Conservation (phyloP, 164 flowering plant genomes). For the Annona cherimola region DNA sequence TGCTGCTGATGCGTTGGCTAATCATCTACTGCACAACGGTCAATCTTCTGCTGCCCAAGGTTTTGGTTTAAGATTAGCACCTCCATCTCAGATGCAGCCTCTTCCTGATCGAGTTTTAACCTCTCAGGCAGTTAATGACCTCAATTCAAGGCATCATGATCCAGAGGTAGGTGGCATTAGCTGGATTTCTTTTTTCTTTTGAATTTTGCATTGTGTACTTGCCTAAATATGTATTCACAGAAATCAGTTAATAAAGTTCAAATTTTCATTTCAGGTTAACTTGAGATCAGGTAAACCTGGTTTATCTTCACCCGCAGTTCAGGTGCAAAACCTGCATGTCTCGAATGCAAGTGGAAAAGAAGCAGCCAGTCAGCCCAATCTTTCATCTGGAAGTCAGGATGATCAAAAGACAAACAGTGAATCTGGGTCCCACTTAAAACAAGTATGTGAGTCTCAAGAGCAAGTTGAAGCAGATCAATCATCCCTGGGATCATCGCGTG, state of each 20-base stretch:
- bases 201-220: no score
- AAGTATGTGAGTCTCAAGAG: slow-evolving; percentile 21
- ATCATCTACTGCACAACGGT: slow-evolving; percentile 35
- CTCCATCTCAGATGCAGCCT: slow-evolving; percentile 22
- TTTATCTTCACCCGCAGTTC: slow-evolving; percentile 31
- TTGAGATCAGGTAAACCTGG: slow-evolving; percentile 27
- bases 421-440: slow-evolving; percentile 27
- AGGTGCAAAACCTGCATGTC: slow-evolving; percentile 33
- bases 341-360: slow-evolving; percentile 28
- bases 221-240: slow-evolving; percentile 12
- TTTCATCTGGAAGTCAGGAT: slow-evolving; percentile 20
- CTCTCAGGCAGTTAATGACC: slow-evolving; percentile 31
- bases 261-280: slow-evolving; percentile 25
- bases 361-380: slow-evolving; percentile 24
- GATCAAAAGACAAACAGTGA: slow-evolving; percentile 12
- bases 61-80: slow-evolving; percentile 26
- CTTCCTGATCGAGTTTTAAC: slow-evolving; percentile 28
- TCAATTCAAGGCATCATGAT: slow-evolving; percentile 26
- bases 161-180: slow-evolving; percentile 31
- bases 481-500: slow-evolving; percentile 26
- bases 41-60: slow-evolving; percentile 58
- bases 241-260: slow-evolving; percentile 23
- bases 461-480: slow-evolving; percentile 29
- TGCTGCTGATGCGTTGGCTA: slow-evolving; percentile 26
- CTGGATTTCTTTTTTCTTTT: slow-evolving; percentile 22